These are phyloP conservation scores for Iris pallida DNA, from an alignment of 116 monocot genomes.

Conservation along the genomic window DNA sequence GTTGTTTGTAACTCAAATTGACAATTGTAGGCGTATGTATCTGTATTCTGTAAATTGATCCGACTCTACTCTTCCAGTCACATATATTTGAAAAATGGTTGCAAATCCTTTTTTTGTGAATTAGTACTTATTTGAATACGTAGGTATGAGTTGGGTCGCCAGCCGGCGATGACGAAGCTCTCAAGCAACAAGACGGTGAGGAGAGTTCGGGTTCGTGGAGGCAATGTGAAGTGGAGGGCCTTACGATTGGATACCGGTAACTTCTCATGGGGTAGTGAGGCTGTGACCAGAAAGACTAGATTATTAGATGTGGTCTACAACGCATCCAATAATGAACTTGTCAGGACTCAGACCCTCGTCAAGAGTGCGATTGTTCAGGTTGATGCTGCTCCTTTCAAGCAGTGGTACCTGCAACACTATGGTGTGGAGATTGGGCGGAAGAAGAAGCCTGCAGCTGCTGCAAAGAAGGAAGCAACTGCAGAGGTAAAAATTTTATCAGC, in stretches of 20 bases:
- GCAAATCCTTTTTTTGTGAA: too few species aligned
- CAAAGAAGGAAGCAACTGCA: conserved; percentile 43
- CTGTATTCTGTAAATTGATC: too few species aligned
- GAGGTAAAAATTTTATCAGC: conserved; percentile 22
- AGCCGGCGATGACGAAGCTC: conserved; percentile 62
- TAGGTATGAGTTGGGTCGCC: conserved; percentile 66
- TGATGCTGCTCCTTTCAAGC: conserved; percentile 58
- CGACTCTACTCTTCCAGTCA: too few species aligned
- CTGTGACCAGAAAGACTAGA: conserved; percentile 55
- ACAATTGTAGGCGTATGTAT: too few species aligned
- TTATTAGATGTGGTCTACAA: conserved; percentile 61
- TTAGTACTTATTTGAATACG: conserved; percentile 7
- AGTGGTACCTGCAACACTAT: conserved; percentile 70
- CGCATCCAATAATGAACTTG: conserved; percentile 63
- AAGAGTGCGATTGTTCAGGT: conserved; percentile 62
- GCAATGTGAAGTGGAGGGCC: conserved; percentile 63
- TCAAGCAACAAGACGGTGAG: conserved; percentile 71
- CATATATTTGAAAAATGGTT: too few species aligned
- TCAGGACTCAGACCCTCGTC: conserved; percentile 59
- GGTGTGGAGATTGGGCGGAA: conserved; percentile 62
- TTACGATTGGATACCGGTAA: conserved; percentile 56
- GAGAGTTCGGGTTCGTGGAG: conserved; percentile 56
- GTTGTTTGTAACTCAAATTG: too few species aligned
- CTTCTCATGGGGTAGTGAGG: conserved; percentile 62
- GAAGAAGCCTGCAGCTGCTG: conserved; percentile 32